Evolutionary conservation across 257 asterid species (phyloP).

Genomic region (Cynanchum wilfordii): DNA sequence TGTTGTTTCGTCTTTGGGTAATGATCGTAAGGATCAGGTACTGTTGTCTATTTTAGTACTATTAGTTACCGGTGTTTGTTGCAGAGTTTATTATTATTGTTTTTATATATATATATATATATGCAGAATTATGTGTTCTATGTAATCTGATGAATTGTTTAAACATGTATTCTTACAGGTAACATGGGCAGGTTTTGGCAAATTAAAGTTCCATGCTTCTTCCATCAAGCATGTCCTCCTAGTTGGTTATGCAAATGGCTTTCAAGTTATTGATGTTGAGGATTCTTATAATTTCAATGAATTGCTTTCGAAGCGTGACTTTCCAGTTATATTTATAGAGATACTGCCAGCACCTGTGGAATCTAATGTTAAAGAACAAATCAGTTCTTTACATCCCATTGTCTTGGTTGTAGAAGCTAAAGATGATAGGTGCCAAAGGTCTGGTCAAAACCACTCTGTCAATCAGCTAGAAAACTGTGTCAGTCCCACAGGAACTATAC

Average conservation of each 20-base stretch:
- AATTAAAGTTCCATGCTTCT: conserved; percentile 43
- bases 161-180: conserved; percentile 43
- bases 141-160: neutral
- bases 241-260: conserved; percentile 64
- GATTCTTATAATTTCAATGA: conserved; percentile 62
- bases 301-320: conserved; percentile 64
- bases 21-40: conserved; percentile 77
- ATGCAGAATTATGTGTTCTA: neutral
- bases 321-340: conserved; percentile 68
- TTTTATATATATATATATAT: neutral
- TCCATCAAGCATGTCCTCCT: conserved; percentile 47
- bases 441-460: conserved; percentile 22
- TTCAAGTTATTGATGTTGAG: conserved; percentile 74
- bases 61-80: neutral
- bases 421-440: conserved; percentile 38
- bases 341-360: conserved; percentile 56
- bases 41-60: conserved; percentile 2
- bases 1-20: conserved; percentile 46
- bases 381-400: conserved; percentile 43
- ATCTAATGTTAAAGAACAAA: conserved; percentile 35
- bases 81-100: neutral
- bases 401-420: conserved; percentile 56
- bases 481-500: conserved; percentile 54
- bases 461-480: conserved; percentile 36
- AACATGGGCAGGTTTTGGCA: conserved; percentile 78